Evolutionary conservation across 1,284 basidiomycete genomes (phyloP), one percentile per base, ranked within the genome.

Genomic region (Apiotrichum domesticum): DNA sequence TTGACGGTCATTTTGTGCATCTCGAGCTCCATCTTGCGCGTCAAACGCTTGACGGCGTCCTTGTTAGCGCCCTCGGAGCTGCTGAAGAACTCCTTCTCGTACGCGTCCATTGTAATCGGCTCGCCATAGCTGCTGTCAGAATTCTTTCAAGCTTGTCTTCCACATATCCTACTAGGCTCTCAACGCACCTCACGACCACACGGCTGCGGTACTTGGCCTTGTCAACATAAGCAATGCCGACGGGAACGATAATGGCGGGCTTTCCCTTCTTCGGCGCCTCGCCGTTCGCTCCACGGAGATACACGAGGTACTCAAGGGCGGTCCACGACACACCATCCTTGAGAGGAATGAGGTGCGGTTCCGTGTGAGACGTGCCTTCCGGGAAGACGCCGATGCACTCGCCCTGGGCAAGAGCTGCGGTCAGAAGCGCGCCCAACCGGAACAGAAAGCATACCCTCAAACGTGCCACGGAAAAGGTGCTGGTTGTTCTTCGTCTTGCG

Each of bases 281-380:
- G 79, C 79, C 63, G 63, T 74, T 56, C 77, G 82, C 62, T 70
- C 79, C 69, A 68, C 78, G 57, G 45, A 84, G 80, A 83, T 89
- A 92, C 66, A 87, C 87, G 11, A 85, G 81, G 75, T 94, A 97
- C 78, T 97, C 95, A 63, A 97, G 80, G 3, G 92, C 90, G 37
- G 91, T 87, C 93, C 93, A 97, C 7, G 90, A 85, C n/a, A 89
- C 88, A 32, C 94, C 94, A 66, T 97, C 91, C 74, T 98, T 98
- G 68, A 98, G 83, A 60, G 90, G 87, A 81, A 94, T 88, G 68
- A 98, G 87, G 56, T 85, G 83, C 3, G 93, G 91, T 69, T 94
- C 89, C 0, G 93, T 96, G 61, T 81, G 77, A 45, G 79, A 73
- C 15, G 78, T 77, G 15, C 93, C 94, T 75, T 98, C 94, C 1